Evolutionary conservation across 2,329 filamentous ascomycete genomes (phyloP).

Genomic region (Akanthomyces uredinophilus): DNA sequence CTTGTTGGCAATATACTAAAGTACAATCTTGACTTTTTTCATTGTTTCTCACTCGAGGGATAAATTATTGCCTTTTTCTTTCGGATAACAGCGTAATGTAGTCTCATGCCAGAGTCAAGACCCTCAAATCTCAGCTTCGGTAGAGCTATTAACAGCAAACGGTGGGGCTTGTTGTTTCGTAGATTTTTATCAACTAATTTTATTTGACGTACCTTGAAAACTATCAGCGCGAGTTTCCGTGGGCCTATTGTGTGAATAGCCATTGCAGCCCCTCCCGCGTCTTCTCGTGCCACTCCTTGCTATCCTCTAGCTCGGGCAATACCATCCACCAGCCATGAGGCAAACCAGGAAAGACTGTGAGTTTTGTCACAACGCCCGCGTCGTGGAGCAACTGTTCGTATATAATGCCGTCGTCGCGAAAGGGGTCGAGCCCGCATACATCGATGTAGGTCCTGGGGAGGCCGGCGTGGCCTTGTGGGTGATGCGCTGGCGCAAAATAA

Average conservation of each 20-base stretch:
- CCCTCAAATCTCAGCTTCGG: no score
- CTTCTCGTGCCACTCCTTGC: neutral
- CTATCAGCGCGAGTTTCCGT: no score
- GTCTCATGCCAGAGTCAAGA: no score
- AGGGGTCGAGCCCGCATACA: neutral
- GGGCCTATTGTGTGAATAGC: neutral
- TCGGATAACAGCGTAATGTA: no score
- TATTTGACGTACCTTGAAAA: no score
- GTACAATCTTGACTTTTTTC: no score
- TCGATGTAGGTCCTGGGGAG: neutral
- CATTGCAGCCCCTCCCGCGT: neutral
- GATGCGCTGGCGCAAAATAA: neutral
- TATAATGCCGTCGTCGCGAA: neutral
- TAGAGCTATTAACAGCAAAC: no score
- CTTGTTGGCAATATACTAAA: no score
- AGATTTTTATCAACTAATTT: neutral
- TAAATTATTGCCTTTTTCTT: no score
- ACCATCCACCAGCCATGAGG: slow-evolving; percentile 1
- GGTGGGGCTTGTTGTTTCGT: neutral
- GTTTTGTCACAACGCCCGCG: neutral
- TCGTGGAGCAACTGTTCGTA: neutral
- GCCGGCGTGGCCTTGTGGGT: neutral
- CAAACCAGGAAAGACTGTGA: neutral
- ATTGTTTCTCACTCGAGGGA: no score
- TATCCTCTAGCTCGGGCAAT: neutral